A percentile compares a stretch with the other conserved stretches of the same genome.
Evolutionary conservation across 2,329 filamentous ascomycete species (phyloP).

Genomic region (Amphichorda felina): DNA sequence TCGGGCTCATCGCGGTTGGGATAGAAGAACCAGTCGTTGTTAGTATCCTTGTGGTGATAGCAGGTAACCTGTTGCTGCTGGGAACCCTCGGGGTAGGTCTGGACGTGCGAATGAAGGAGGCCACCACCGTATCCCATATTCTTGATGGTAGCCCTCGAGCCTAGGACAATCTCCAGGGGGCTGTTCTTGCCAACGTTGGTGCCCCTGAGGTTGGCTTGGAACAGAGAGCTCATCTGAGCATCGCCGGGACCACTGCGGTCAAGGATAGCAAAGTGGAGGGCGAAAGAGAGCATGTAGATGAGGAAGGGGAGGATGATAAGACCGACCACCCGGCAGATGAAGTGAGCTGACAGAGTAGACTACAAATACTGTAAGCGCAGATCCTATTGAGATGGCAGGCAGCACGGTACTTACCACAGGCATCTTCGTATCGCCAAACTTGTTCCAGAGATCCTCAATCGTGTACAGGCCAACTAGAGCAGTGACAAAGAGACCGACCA

Average conservation of each 20-base stretch:
- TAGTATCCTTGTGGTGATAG: conserved; percentile 98
- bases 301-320: conserved; percentile 81
- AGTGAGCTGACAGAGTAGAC: conserved; percentile 42
- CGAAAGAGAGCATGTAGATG: conserved; percentile 94
- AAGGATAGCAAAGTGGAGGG: conserved; percentile 84
- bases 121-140: conserved; percentile 99
- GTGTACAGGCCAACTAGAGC: conserved; percentile 94
- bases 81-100: conserved; percentile 92
- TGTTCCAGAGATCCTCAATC: conserved; percentile 92
- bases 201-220: conserved; percentile 91
- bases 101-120: conserved; percentile 89
- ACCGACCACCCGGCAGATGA: conserved; percentile 69
- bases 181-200: conserved; percentile 92
- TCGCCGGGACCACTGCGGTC: conserved; percentile 92
- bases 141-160: conserved; percentile 86
- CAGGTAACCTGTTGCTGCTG: conserved; percentile 94
- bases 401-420: conserved; percentile 47
- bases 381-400: neutral
- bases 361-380: conserved; percentile 2
- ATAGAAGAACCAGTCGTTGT: conserved; percentile 99
- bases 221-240: conserved; percentile 99
- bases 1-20: conserved; percentile 71
- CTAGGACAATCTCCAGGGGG: conserved; percentile 80
- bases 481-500: conserved; percentile 92
- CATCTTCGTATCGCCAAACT: conserved; percentile 92